Base-by-base conservation (phyloP, 441 rosid genomes). In the Theobroma grandiflorum region DNA sequence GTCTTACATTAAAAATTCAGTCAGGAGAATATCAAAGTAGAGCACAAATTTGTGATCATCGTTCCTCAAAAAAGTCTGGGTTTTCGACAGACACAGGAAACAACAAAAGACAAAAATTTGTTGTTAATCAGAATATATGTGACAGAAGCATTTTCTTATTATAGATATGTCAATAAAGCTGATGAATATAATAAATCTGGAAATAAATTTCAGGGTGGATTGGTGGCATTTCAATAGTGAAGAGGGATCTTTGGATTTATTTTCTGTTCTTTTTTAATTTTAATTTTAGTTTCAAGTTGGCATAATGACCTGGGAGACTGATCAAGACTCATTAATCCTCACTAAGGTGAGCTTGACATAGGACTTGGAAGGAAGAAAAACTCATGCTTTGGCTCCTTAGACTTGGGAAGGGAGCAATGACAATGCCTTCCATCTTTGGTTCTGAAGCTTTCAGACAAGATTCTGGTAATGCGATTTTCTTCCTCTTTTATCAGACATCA, bases 211-310 rank as follows among this genome's bases (percentile, higher is more conserved):
- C 22, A 47, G 11, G 47, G 74, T 70, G 74, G 74, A 58, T 70
- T 70, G 74, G 74, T 70, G 57, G 58, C 58, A 26, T 47, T 47
- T 47, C 74, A 45, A 52, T 69, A 26, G 4, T 55, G 9, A n/a
- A 7, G 5, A 53, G 1, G 8, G 22, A 53, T 16, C 15, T 49
- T 53, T 16, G 49, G 14, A n/a, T 22, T 61, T 26, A 10, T 10
- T 61, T 63, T 63, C 67, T 62, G 11, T 35, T 14, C 2, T 33
- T 6, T 14, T 35, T 18, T 63, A 3, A 2, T 50, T 0, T 12
- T 12, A 47, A 47, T 12, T 47, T 47, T 26, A 26, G 31, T 26
- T 26, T 26, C 31, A 26, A 26, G 31, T 26, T 26, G 31, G 31
- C 31, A 26, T 26, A 26, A 26, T 26, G 31, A 26, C 31, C 31